Evolutionary conservation across 148 eudicot species (phyloP).

Genomic region (Fagopyrum tataricum): DNA sequence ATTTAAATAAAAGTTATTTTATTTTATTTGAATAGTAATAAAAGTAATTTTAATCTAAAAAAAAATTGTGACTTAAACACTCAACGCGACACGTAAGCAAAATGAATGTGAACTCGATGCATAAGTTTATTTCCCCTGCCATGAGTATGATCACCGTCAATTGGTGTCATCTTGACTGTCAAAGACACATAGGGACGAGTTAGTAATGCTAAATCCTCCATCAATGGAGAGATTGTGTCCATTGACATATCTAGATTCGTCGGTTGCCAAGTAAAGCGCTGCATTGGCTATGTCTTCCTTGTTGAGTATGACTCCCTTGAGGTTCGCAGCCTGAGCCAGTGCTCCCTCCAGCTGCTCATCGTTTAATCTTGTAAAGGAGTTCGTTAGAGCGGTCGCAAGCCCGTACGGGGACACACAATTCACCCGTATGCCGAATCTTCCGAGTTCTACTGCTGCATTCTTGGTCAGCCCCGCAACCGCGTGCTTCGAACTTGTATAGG

Average conservation of each 20-base stretch:
- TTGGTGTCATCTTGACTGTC: neutral
- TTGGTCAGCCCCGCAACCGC: conserved; percentile 26
- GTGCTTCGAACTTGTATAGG: conserved; percentile 28
- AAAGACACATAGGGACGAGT: conserved; percentile 5
- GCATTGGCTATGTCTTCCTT: conserved; percentile 25
- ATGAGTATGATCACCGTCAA: no score
- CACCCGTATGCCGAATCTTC: conserved; percentile 26
- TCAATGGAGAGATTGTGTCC: conserved; percentile 26
- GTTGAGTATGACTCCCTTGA: neutral
- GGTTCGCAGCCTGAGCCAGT: neutral
- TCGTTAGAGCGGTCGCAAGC: conserved; percentile 14
- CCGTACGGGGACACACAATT: conserved; percentile 25
- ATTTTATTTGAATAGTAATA: no score
- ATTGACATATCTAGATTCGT: conserved; percentile 27
- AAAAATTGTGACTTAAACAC: no score
- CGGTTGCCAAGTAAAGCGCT: conserved; percentile 19
- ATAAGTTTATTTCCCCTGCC: no score
- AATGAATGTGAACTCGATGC: no score
- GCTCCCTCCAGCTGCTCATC: neutral
- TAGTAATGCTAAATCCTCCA: conserved; percentile 22
- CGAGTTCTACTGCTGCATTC: conserved; percentile 23
- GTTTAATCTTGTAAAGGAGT: neutral
- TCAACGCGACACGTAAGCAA: no score
- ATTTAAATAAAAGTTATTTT: no score
- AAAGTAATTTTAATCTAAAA: no score